phyloP scores from a whole-genome alignment of 1,139 yeast genomes.

The Schwanniomyces etchellsii region DNA sequence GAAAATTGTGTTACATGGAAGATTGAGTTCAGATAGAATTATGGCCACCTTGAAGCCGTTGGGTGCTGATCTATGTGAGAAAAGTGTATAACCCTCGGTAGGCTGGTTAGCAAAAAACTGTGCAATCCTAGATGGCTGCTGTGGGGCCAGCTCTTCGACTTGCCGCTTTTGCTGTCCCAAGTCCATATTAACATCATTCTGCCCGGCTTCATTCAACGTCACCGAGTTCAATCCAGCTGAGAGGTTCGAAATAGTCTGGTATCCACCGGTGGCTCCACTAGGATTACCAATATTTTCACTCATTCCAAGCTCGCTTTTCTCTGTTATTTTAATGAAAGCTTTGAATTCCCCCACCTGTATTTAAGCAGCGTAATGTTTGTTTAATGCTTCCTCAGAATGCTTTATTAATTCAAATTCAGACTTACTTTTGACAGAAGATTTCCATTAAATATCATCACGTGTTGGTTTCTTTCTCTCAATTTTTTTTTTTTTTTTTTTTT shows the following conservation, averaged over 20 bases:
- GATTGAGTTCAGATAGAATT: slow-evolving; percentile 75
- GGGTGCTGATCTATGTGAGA: slow-evolving; percentile 91
- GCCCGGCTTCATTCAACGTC: slow-evolving; percentile 36
- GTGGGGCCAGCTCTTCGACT: slow-evolving; percentile 31
- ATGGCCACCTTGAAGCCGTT: slow-evolving; percentile 96
- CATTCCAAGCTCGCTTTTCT: background rate
- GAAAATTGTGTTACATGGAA: slow-evolving; percentile 76
- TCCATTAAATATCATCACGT: too few relatives aligned
- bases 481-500: background rate
- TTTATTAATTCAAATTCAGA: too few relatives aligned
- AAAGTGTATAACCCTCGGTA: slow-evolving; percentile 76
- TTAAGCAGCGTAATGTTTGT: too few relatives aligned
- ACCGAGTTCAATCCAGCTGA: slow-evolving; percentile 49
- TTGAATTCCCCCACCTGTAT: too few relatives aligned
- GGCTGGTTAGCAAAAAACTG: slow-evolving; percentile 77
- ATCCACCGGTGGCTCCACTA: background rate
- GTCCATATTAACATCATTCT: slow-evolving; percentile 34
- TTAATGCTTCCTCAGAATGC: too few relatives aligned
- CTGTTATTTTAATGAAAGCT: background rate
- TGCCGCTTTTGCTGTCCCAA: slow-evolving; percentile 37
- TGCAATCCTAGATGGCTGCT: slow-evolving; percentile 54
- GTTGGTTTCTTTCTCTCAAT: background rate
- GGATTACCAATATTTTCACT: background rate
- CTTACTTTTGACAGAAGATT: too few relatives aligned
- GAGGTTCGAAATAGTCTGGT: slow-evolving; percentile 35